Base-by-base conservation (phyloP, 495 filamentous ascomycete genomes). In the Hypoxylon perforatum region DNA sequence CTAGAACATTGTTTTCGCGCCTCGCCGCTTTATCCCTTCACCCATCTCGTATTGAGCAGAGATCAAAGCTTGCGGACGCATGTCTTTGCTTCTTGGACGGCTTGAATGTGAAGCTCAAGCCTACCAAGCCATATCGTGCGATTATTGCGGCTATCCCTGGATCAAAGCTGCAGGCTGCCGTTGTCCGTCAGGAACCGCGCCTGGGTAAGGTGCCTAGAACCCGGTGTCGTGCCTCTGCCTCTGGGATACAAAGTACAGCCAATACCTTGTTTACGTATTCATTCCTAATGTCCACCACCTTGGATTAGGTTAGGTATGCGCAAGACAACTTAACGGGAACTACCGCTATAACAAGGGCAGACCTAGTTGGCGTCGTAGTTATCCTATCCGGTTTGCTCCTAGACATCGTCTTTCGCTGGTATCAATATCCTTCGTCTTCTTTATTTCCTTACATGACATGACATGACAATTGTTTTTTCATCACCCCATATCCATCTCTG, bases 321-420 rank as follows among this genome's bases (percentile, higher is more conserved):
- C 15, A 48, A 62, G 22, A n/a, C n/a, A n/a, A n/a, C 65, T 58
- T 67, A 23, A 42, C 56, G 35, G 65, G 60, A 69, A 63, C 55
- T 56, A 18, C 55, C 45, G 25, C 15, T 52, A 53, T 21, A 12
- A 39, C 65, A 60, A 47, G 55, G 65, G 50, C 57, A 0, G 0
- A 3, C 25, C 25, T 28, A 28, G 25, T 28, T 28, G 25, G 25
- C 7, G 25, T 28, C 25, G 7, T 3, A 28, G 25, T 7, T 28
- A 28, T 28, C 25, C 25, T 28, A 28, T 28, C 25, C 25, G 25
- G 25, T 42, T 42, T 42, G 15, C 3, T 42, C 39, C 14, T 42
- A 42, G n/a, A n/a, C 39, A 42, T n/a, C 39, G 15, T 17, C n/a
- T 12, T 39, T 17, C 4, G 14, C 39, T n/a, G 1, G 15, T 10